Base-by-base conservation (phyloP, 192 early-diverging fungal species). In the Geranomyces variabilis region DNA sequence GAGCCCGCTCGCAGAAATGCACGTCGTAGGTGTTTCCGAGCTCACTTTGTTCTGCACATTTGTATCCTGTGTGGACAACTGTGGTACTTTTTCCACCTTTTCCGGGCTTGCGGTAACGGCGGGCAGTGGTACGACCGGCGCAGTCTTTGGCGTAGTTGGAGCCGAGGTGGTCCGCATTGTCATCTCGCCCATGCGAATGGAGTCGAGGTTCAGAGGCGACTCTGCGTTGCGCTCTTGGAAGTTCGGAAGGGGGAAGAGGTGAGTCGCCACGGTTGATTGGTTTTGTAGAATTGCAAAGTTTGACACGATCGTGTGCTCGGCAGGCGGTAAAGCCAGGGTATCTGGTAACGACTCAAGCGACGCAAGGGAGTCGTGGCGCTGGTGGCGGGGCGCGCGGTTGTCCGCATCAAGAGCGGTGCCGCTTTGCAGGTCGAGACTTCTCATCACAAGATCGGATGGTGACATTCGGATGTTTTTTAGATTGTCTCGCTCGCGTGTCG, bases 371-470 rank as follows among this genome's bases (percentile, higher is more conserved):
- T n/a, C 51, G n/a, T 24, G 19, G 19, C 51, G 19, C 51, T 53
- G 51, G 51, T 53, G 51, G 15, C 24, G 51, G 6, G n/a, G n/a
- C 4, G 24, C 19, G 51, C 51, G n/a, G 6, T 17, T 17, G 51
- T 53, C n/a, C 17, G 24, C 51, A 6, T 53, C 51, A 53, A 53
- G 17, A 17, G 17, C 4, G 51, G 3, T 7, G 17, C n/a, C 19
- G 15, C 51, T 53, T 22, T 64, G 48, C 12, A 74, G 34, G 19
- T 53, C 72, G 10, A 66, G 26, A 30, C 63, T 47, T 56, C 67
- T 51, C n/a, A 67, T 59, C 36, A 74, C 55, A 58, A 74, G 34
- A 5, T 57, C 56, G 26, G 64, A 66, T 13, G 72, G 65, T 17
- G 57, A 34, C 43, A 58, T 53, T 14, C 21, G 72, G n/a, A 33